These are phyloP conservation scores for Brassica nigra DNA, from an alignment of 345 rosid species.

Conservation along the genomic window DNA sequence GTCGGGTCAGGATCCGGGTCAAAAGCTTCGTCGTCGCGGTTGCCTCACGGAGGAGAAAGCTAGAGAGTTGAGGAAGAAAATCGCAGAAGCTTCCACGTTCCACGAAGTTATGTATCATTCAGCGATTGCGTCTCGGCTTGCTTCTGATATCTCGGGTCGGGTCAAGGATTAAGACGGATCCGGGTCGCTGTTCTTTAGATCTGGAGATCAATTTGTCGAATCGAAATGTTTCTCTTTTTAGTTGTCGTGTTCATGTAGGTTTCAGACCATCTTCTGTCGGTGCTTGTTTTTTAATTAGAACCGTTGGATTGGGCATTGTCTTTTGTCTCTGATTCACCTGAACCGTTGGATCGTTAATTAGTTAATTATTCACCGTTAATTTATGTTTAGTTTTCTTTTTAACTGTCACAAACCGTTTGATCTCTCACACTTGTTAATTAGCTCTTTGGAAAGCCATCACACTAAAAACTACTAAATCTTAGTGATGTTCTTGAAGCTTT, in stretches of 20 bases:
- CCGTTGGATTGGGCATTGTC: constrained; percentile 37
- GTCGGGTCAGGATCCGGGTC: constrained; percentile 39
- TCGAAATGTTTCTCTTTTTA: background rate
- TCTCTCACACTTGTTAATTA: background rate
- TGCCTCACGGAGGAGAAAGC: constrained; percentile 79
- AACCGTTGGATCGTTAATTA: constrained; percentile 29
- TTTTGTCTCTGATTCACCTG: background rate
- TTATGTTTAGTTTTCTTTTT: background rate
- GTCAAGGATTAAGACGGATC: constrained; percentile 24
- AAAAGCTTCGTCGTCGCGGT: constrained; percentile 45
- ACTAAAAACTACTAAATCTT: background rate
- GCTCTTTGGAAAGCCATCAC: background rate
- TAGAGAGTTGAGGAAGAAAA: constrained; percentile 56
- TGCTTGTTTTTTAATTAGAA: constrained; percentile 28
- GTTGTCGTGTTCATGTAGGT: background rate
- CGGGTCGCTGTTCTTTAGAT: constrained; percentile 26
- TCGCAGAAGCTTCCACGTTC: constrained; percentile 49
- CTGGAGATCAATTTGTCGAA: constrained; percentile 11
- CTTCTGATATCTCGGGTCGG: constrained; percentile 50
- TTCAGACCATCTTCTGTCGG: constrained; percentile 29
- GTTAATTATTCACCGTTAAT: background rate
- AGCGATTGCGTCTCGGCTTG: constrained; percentile 73
- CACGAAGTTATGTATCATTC: constrained; percentile 85
- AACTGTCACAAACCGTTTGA: background rate
- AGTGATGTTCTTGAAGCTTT: background rate